These are phyloP conservation scores for Boletellus ananas DNA, from an alignment of 768 basidiomycete species.

Conservation along the genomic window DNA sequence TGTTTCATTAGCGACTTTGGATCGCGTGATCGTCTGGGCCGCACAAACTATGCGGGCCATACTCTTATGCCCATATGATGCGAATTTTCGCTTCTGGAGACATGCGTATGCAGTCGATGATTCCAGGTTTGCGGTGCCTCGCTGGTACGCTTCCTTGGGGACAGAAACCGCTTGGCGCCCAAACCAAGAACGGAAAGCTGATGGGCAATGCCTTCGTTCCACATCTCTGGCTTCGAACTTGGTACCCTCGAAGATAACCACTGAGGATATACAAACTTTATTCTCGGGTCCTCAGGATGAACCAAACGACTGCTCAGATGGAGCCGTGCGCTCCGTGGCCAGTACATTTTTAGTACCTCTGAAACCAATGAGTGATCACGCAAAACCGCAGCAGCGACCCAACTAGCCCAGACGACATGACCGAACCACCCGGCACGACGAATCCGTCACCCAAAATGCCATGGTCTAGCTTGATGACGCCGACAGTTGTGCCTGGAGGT, in stretches of 20 bases:
- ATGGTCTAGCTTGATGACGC: constrained; percentile 20
- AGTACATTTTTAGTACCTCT: background rate
- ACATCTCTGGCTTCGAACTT: too few relatives aligned
- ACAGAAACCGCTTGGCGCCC: constrained; percentile 41
- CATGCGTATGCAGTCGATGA: constrained; percentile 36
- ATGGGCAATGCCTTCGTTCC: constrained; percentile 24
- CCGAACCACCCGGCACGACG: background rate
- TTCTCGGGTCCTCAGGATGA: too few relatives aligned
- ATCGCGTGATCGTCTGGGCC: background rate
- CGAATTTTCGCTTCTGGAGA: constrained; percentile 36
- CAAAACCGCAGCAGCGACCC: background rate
- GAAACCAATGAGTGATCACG: background rate
- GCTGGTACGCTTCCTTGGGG: constrained; percentile 40
- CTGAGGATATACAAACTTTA: too few relatives aligned
- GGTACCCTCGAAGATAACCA: too few relatives aligned
- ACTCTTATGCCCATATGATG: constrained; percentile 37
- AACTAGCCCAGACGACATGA: background rate
- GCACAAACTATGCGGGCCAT: background rate
- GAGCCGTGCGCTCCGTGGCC: background rate
- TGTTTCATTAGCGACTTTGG: background rate
- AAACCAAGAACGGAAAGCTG: constrained; percentile 64
- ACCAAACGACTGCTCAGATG: too few relatives aligned
- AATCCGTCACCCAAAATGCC: background rate
- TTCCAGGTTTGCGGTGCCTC: constrained; percentile 32
- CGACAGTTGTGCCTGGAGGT: constrained; percentile 58